phyloP scores from a whole-genome alignment of 768 basidiomycete species.

The Lanmaoa pseudosensibilis region DNA sequence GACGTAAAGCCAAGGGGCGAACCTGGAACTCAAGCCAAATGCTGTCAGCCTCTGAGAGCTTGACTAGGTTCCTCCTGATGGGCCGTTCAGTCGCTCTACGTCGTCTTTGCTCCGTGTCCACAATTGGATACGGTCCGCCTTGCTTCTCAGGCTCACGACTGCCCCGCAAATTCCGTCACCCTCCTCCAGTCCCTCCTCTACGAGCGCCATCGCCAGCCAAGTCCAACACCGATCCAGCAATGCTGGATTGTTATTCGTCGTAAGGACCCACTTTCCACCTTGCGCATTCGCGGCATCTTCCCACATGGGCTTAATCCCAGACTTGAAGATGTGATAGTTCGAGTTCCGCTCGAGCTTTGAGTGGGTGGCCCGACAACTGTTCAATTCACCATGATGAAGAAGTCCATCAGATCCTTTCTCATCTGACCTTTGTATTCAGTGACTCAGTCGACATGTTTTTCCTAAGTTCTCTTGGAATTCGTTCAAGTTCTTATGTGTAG shows the following conservation, averaged over 20 bases:
- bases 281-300: slow-evolving; percentile 90
- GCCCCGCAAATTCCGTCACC: slow-evolving; percentile 80
- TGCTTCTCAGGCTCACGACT: slow-evolving; percentile 83
- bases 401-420: too few relatives aligned
- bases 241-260: slow-evolving; percentile 81
- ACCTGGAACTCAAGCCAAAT: slow-evolving; percentile 93
- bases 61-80: slow-evolving; percentile 80
- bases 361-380: too few relatives aligned
- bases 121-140: slow-evolving; percentile 87
- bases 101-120: too few relatives aligned
- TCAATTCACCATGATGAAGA: too few relatives aligned
- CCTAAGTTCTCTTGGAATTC: too few relatives aligned
- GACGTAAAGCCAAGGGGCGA: slow-evolving; percentile 23
- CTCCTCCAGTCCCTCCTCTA: slow-evolving; percentile 50
- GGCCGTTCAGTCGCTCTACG: slow-evolving; percentile 81
- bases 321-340: slow-evolving; percentile 95
- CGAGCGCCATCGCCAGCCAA: slow-evolving; percentile 88
- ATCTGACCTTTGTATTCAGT: too few relatives aligned
- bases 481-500: too few relatives aligned
- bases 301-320: slow-evolving; percentile 96
- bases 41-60: slow-evolving; percentile 78
- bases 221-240: slow-evolving; percentile 87
- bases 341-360: slow-evolving; percentile 82
- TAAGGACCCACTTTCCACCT: slow-evolving; percentile 94
- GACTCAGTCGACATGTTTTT: too few relatives aligned